Evolutionary conservation across 2,329 filamentous ascomycete genomes (phyloP).

Genomic region (Trichophyton schoenleinii): DNA sequence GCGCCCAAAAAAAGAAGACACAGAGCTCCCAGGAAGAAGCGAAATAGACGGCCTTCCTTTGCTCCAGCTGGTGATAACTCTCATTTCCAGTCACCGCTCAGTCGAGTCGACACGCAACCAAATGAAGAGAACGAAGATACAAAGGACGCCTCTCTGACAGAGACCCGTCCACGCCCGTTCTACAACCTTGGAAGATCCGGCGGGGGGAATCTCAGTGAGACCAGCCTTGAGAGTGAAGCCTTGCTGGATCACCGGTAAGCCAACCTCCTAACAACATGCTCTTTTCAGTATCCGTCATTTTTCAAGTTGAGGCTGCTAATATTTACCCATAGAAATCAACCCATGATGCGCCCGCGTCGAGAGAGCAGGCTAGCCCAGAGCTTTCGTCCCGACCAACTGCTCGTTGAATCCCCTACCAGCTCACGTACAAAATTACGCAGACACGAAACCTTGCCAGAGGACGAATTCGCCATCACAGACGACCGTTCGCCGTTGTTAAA

Average conservation of each 20-base stretch:
- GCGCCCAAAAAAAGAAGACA: constrained; percentile 56
- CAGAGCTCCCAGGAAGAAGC: constrained; percentile 66
- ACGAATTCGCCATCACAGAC: neutral
- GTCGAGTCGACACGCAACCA: constrained; percentile 34
- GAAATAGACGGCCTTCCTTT: constrained; percentile 67
- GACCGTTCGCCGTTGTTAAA: neutral
- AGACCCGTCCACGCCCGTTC: constrained; percentile 36
- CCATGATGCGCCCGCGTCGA: constrained; percentile 52
- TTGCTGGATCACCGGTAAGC: constrained; percentile 70
- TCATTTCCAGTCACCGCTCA: constrained; percentile 16
- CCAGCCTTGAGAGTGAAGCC: constrained; percentile 78
- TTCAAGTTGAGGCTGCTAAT: neutral
- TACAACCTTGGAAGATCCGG: constrained; percentile 38
- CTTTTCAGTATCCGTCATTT: neutral
- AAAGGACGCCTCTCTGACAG: constrained; percentile 18
- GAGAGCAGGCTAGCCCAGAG: constrained; percentile 33
- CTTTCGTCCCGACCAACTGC: constrained; percentile 22
- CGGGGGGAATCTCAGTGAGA: constrained; percentile 56
- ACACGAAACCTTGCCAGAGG: neutral
- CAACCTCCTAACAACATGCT: neutral
- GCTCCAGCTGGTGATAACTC: constrained; percentile 45
- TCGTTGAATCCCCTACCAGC: constrained; percentile 3
- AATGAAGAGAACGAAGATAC: constrained; percentile 34
- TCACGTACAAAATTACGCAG: neutral
- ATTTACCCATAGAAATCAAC: constrained; percentile 40